Percentiles rank a stretch among this genome's conserved stretches.
These are phyloP conservation scores for Colletotrichum higginsianum DNA, from an alignment of 2,329 filamentous ascomycete species.

Conservation along the genomic window DNA sequence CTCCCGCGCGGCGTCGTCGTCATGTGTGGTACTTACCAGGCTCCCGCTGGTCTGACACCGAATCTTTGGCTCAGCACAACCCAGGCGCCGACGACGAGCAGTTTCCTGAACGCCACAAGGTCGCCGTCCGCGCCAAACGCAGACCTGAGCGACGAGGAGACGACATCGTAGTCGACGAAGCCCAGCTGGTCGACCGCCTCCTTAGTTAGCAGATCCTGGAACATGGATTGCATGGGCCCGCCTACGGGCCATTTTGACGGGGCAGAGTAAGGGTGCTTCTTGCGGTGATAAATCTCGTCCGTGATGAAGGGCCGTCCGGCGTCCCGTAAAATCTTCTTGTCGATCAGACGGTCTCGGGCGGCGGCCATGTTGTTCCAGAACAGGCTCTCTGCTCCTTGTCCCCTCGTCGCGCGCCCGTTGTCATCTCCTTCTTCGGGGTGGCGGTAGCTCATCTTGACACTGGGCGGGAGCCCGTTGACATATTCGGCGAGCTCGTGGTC, in stretches of 20 bases:
- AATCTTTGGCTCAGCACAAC: neutral
- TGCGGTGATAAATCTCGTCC: neutral
- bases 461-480: slow-evolving; percentile 31
- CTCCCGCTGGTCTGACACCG: neutral
- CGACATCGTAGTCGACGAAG: neutral
- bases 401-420: neutral
- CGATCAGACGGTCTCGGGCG: slow-evolving; percentile 48
- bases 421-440: neutral
- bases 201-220: neutral
- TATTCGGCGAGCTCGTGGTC: slow-evolving; percentile 43
- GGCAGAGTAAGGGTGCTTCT: neutral
- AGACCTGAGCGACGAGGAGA: neutral
- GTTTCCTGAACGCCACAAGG: neutral
- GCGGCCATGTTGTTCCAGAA: slow-evolving; percentile 22
- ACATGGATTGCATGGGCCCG: neutral
- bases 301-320: slow-evolving; percentile 42
- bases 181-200: neutral
- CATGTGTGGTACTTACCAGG: too few relatives aligned
- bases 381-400: neutral
- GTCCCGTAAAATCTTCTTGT: slow-evolving; percentile 67
- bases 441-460: slow-evolving; percentile 1
- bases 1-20: neutral
- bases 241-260: neutral
- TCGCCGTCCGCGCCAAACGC: neutral
- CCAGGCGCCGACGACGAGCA: neutral